Evolutionary conservation across 805 yeast species (phyloP).

Genomic region (Saturnispora saitoi): DNA sequence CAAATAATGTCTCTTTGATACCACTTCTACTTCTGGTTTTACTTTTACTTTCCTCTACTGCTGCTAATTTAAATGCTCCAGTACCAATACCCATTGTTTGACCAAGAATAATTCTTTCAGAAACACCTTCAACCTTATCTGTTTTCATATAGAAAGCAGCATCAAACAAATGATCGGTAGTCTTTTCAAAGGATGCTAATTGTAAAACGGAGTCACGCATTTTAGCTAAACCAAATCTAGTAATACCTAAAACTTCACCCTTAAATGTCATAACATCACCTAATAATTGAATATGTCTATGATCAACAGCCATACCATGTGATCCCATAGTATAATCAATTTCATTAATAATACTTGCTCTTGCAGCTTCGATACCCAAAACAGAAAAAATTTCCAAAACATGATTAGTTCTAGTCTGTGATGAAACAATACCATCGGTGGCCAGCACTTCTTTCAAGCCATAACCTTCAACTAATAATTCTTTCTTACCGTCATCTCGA

Average conservation of each 20-base stretch:
- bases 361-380: conserved; percentile 96
- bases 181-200: conserved; percentile 94
- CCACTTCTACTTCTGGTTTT: conserved; percentile 22
- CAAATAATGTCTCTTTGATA: conserved; percentile 42
- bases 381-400: conserved; percentile 82
- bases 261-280: conserved; percentile 99
- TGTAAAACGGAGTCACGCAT: conserved; percentile 98
- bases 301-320: conserved; percentile 99
- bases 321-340: conserved; percentile 97
- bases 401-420: conserved; percentile 84
- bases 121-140: conserved; percentile 93
- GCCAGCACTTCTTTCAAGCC: conserved; percentile 95
- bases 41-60: conserved; percentile 33
- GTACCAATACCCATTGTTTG: conserved; percentile 98
- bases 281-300: conserved; percentile 93
- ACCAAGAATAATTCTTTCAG: conserved; percentile 94
- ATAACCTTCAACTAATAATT: conserved; percentile 93
- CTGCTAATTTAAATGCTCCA: conserved; percentile 85
- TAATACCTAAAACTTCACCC: conserved; percentile 96
- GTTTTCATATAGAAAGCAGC: conserved; percentile 97
- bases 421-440: conserved; percentile 92
- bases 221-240: conserved; percentile 94
- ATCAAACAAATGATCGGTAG: conserved; percentile 96
- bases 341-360: conserved; percentile 86
- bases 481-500: conserved; percentile 76